Percentiles rank a stretch among this genome's conserved stretches.
Conservation (phyloP, 1,284 basidiomycete genomes). For the Caloboletus firmus region DNA sequence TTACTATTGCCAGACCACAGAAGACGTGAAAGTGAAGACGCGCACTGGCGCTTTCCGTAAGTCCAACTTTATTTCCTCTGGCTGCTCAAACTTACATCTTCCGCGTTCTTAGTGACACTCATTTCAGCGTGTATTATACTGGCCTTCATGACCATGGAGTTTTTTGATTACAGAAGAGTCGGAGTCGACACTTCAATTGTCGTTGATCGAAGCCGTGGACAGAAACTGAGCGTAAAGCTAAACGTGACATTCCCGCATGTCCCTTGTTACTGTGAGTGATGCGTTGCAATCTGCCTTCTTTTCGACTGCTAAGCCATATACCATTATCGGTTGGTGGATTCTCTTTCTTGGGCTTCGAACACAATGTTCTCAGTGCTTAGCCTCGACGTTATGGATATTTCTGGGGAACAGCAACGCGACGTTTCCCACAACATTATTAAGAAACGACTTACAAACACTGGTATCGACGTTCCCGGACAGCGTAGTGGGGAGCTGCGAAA, state of each 20-base stretch:
- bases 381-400: constrained; percentile 97
- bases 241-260: constrained; percentile 97
- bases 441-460: constrained; percentile 68
- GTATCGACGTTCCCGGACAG: constrained; percentile 58
- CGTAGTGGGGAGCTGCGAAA: constrained; percentile 72
- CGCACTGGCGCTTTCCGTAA: constrained; percentile 86
- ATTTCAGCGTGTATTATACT: constrained; percentile 90
- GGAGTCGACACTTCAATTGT: constrained; percentile 86
- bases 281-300: neutral
- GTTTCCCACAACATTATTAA: constrained; percentile 89
- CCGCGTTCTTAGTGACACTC: constrained; percentile 73
- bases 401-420: constrained; percentile 91
- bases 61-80: constrained; percentile 32
- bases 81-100: neutral
- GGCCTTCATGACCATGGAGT: constrained; percentile 90
- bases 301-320: neutral
- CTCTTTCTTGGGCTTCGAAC: neutral
- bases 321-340: neutral
- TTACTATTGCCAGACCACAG: constrained; percentile 72
- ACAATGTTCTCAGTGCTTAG: constrained; percentile 69
- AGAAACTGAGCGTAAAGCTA: constrained; percentile 89
- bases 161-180: constrained; percentile 90
- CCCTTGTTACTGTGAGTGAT: constrained; percentile 88
- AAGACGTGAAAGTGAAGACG: constrained; percentile 98
- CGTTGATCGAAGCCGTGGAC: constrained; percentile 92